Conservation (phyloP, 768 basidiomycete species). For the Serendipita sp. region DNA sequence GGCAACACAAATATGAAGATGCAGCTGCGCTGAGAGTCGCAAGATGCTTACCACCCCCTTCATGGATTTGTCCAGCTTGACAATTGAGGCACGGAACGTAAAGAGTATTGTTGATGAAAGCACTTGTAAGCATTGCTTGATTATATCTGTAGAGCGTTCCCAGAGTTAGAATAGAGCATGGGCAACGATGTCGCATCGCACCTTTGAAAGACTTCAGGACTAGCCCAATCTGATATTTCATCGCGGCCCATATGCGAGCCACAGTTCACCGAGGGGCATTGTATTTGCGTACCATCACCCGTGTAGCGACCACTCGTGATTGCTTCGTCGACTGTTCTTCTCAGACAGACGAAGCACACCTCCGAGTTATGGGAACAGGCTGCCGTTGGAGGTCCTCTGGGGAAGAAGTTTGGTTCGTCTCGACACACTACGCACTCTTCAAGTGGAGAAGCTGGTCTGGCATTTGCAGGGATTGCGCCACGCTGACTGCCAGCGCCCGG, state of each 20-base stretch:
- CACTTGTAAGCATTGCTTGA: background rate
- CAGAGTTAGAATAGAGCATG: background rate
- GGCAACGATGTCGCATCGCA: background rate
- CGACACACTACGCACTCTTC: background rate
- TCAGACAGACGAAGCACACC: conserved; percentile 2
- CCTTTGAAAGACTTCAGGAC: background rate
- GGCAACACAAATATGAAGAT: too few species aligned
- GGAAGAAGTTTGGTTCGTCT: background rate
- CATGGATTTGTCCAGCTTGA: background rate
- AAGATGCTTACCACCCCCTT: background rate
- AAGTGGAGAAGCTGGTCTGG: background rate
- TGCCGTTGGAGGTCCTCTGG: background rate
- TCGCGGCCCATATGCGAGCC: background rate
- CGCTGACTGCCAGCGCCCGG: background rate
- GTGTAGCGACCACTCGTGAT: background rate
- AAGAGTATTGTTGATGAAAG: background rate
- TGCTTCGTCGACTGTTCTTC: background rate
- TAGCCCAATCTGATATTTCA: background rate
- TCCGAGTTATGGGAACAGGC: background rate
- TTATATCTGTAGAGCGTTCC: background rate
- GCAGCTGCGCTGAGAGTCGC: background rate
- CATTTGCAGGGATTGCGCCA: background rate
- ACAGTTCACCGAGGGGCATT: background rate
- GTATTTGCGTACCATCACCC: background rate
- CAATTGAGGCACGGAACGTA: background rate